Evolutionary conservation across 192 early-diverging fungal genomes (phyloP), one percentile per base, ranked within the genome.

Genomic region (Coemansia sp.): DNA sequence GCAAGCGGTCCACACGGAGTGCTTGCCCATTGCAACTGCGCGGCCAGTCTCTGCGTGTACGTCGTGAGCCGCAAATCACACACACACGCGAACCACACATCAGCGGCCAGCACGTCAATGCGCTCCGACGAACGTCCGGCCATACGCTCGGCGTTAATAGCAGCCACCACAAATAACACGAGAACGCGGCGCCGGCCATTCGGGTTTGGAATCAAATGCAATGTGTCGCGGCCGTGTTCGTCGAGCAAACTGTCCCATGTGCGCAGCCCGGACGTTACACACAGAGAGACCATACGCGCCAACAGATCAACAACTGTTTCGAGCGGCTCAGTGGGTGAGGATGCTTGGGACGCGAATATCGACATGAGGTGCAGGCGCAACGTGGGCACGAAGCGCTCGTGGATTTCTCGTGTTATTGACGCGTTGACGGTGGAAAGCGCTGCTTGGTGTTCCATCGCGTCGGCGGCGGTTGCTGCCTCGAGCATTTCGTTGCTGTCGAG

Each of bases 201-300:
- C n/a, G 35, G 12, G 48, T 63, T 66, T 0, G 69, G 69, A 10
- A 75, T 64, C 52, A 81, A 23, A 27, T 81, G 55, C 43, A 81
- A 41, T 35, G 62, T 75, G 39, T 81, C 78, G 0, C 78, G 68
- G 14, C 78, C 78, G n/a, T 75, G 55, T 66, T 75, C 78, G 24
- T 75, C 73, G 23, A 81, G 50, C 45, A 81, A 81, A 47, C 78
- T 73, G 56, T 81, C 73, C 78, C 78, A 81, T 2, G 78, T 74
- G 5, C 78, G 65, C 62, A 72, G 32, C 12, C 73, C 66, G 1
- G 59, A 69, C 4, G 56, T 62, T n/a, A 81, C 78, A 23, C 78
- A 81, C 2, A 61, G 39, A 2, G 69, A 65, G 10, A 81, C 69
- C 78, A 72, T 72, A 1, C 39, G 56, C 0, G 54, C 69, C 35